phyloP scores from a whole-genome alignment of 2,329 filamentous ascomycete species.

The Aureobasidium sp. region DNA sequence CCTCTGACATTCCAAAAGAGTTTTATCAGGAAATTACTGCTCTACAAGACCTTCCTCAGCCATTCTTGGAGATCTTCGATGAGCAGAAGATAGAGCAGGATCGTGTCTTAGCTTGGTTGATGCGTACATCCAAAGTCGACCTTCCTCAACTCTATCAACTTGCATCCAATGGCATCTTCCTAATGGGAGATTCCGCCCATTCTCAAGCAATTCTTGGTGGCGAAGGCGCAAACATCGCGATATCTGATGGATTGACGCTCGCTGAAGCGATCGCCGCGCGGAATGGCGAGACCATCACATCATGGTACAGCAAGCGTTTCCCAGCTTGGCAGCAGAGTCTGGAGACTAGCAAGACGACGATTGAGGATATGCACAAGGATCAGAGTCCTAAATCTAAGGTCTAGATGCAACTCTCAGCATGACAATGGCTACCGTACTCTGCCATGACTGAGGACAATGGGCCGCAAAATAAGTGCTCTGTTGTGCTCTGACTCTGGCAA shows the following conservation, averaged over 20 bases:
- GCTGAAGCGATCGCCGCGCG: conserved; percentile 21
- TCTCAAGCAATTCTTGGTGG: conserved; percentile 34
- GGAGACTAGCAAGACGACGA: conserved; percentile 17
- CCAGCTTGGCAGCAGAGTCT: conserved; percentile 18
- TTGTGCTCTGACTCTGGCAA: not conserved
- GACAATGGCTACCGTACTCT: not conserved
- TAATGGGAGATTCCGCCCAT: conserved; percentile 34
- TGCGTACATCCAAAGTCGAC: conserved; percentile 25
- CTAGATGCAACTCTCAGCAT: not conserved
- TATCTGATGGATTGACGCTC: conserved; percentile 29
- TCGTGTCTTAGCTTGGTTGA: conserved; percentile 33
- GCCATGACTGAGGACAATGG: not conserved
- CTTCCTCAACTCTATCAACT: conserved; percentile 17
- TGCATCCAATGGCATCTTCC: conserved; percentile 20
- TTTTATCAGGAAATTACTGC: conserved; percentile 27
- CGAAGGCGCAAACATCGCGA: conserved; percentile 31
- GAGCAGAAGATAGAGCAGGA: conserved; percentile 24
- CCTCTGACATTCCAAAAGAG: conserved; percentile 27
- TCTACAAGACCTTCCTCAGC: conserved; percentile 21
- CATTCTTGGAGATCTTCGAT: conserved; percentile 28
- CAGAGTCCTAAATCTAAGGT: not conserved
- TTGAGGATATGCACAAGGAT: conserved; percentile 18
- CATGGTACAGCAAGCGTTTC: conserved; percentile 18
- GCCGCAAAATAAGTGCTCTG: not conserved
- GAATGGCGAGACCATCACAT: conserved; percentile 13